These are phyloP conservation scores for Prunus fruticosa DNA, from an alignment of 306 rosid genomes.

Conservation along the genomic window DNA sequence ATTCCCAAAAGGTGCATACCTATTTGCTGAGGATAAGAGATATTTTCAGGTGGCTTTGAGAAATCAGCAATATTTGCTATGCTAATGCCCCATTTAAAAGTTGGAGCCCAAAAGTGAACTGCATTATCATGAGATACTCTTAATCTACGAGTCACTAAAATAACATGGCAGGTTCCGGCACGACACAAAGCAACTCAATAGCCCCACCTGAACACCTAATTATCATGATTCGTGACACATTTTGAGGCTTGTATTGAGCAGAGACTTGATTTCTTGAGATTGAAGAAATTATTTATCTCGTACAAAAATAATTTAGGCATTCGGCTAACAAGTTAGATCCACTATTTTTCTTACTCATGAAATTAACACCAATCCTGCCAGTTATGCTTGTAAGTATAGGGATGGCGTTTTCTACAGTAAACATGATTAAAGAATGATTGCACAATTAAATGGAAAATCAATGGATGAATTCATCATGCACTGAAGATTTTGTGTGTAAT, in stretches of 20 bases:
- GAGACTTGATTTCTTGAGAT: not conserved
- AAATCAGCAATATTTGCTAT: slow-evolving; percentile 27
- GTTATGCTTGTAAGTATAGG: not conserved
- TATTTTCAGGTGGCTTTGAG: slow-evolving; percentile 15
- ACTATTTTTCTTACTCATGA: not conserved
- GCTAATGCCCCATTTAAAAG: slow-evolving; percentile 27
- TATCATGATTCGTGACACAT: not conserved
- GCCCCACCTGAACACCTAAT: not conserved
- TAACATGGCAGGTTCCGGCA: not conserved
- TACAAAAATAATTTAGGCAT: too few relatives aligned
- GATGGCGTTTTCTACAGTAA: too few relatives aligned
- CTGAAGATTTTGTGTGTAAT: not conserved
- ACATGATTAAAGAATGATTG: not conserved
- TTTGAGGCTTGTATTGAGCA: not conserved
- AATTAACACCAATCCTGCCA: not conserved
- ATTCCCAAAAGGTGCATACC: not conserved
- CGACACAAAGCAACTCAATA: not conserved
- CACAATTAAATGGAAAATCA: not conserved
- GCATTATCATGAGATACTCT: not conserved
- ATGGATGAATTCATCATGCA: not conserved
- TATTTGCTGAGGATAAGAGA: slow-evolving; percentile 21
- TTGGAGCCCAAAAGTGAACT: slow-evolving; percentile 31
- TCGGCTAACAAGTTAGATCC: too few relatives aligned
- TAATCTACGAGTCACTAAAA: not conserved
- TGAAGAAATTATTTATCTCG: too few relatives aligned